Conservation (phyloP, 2,329 filamentous ascomycete species). For the Drechslerella dactyloides region DNA sequence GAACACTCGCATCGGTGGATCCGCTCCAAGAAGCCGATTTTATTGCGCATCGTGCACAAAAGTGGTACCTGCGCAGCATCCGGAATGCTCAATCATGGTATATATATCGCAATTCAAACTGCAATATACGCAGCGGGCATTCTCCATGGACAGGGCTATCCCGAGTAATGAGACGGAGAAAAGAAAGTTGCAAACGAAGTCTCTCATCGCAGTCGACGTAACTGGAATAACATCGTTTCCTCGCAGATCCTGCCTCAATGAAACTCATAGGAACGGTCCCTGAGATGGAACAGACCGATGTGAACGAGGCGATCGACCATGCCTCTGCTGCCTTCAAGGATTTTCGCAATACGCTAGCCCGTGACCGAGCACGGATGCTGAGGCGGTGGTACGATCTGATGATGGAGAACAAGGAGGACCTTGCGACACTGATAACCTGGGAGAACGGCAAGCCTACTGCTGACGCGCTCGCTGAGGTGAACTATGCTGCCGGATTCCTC, state of each 20-base stretch:
- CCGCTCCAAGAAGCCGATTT: slow-evolving; percentile 38
- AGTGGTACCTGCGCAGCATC: too few relatives aligned
- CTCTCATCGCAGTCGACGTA: slow-evolving; percentile 39
- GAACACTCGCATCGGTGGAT: slow-evolving; percentile 24
- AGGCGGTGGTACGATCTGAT: slow-evolving; percentile 83
- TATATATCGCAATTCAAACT: slow-evolving; percentile 1
- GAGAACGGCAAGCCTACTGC: slow-evolving; percentile 86
- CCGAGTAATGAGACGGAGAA: neutral
- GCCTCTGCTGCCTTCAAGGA: slow-evolving; percentile 75
- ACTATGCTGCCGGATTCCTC: slow-evolving; percentile 76
- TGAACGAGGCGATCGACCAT: slow-evolving; percentile 80
- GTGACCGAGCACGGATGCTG: slow-evolving; percentile 75
- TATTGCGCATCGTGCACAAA: slow-evolving; percentile 31
- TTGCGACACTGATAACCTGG: slow-evolving; percentile 83
- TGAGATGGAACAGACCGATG: slow-evolving; percentile 80
- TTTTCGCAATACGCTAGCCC: slow-evolving; percentile 74
- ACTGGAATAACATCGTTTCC: slow-evolving; percentile 26
- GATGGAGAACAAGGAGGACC: slow-evolving; percentile 77
- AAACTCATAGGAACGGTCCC: slow-evolving; percentile 81
- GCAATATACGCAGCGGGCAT: slow-evolving; percentile 11
- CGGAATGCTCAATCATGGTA: slow-evolving; percentile 13
- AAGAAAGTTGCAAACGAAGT: neutral
- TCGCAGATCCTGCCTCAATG: slow-evolving; percentile 78
- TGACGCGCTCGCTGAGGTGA: slow-evolving; percentile 74
- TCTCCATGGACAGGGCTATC: neutral